Evolutionary conservation across 805 yeast species (phyloP).

Genomic region (Blastobotrys americana): DNA sequence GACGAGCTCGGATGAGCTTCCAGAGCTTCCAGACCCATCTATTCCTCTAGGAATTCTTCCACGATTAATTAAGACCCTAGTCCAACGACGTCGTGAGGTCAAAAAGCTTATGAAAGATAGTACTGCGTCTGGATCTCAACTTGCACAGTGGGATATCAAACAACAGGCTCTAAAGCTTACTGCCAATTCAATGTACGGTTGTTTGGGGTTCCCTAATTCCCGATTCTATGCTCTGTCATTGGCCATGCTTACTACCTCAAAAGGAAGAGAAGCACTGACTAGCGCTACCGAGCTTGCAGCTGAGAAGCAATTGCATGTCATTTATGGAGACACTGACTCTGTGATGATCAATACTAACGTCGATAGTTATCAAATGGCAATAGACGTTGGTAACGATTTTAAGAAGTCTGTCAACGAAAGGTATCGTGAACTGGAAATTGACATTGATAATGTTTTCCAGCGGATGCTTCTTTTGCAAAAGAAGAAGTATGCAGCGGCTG

Average conservation of each 20-base stretch:
- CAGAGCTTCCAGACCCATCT: constrained; percentile 56
- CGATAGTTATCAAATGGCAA: constrained; percentile 60
- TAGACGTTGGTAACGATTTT: constrained; percentile 76
- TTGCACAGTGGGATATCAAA: constrained; percentile 84
- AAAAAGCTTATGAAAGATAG: constrained; percentile 77
- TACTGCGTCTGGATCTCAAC: constrained; percentile 44
- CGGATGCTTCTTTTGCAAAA: constrained; percentile 83
- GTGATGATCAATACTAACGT: constrained; percentile 95
- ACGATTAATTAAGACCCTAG: constrained; percentile 70
- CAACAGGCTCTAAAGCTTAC: constrained; percentile 95
- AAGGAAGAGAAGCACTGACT: constrained; percentile 92
- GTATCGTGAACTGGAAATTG: constrained; percentile 82
- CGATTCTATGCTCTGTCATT: constrained; percentile 93
- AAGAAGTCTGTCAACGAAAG: constrained; percentile 81
- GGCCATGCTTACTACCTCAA: constrained; percentile 90
- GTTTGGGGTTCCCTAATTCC: constrained; percentile 86
- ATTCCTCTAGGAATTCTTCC: constrained; percentile 78
- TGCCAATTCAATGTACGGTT: constrained; percentile 99
- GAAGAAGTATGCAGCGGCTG: constrained; percentile 94
- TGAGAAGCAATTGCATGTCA: constrained; percentile 69
- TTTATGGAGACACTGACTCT: constrained; percentile 98
- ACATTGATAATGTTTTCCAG: constrained; percentile 88
- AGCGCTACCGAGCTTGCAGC: constrained; percentile 92
- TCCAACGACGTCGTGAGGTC: constrained; percentile 86
- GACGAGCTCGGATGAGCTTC: constrained; percentile 53